Evolutionary conservation across 257 asterid genomes (phyloP).

Genomic region (Salvia miltiorrhiza): DNA sequence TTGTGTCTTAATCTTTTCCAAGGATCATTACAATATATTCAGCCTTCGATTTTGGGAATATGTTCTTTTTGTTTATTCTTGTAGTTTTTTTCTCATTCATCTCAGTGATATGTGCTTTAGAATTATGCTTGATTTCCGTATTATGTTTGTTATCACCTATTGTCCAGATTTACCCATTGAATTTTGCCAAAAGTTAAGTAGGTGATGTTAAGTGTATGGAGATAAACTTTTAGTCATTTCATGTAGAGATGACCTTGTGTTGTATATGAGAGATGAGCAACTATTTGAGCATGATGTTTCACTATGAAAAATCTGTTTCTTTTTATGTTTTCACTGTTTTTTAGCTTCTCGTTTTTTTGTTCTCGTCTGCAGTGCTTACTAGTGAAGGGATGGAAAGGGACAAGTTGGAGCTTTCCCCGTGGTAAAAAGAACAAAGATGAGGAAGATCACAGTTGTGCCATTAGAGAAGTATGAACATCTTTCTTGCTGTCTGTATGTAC

Average conservation of each 20-base stretch:
- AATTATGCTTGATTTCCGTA: background rate
- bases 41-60: too few relatives aligned
- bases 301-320: background rate
- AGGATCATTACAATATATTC: too few relatives aligned
- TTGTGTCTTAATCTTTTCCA: too few relatives aligned
- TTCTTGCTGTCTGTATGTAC: constrained; percentile 2
- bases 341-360: background rate
- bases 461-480: constrained; percentile 62
- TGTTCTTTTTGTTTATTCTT: too few relatives aligned
- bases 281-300: background rate
- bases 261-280: background rate
- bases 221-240: background rate
- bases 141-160: background rate
- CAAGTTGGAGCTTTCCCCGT: constrained; percentile 95
- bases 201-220: background rate
- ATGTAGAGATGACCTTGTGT: background rate
- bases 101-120: background rate
- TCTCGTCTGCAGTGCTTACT: constrained; percentile 55
- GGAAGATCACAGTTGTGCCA: constrained; percentile 80
- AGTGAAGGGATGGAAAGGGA: constrained; percentile 90
- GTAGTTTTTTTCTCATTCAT: too few relatives aligned
- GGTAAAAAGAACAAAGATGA: constrained; percentile 89
- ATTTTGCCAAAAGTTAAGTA: too few relatives aligned
- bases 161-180: background rate
- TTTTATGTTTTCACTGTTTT: background rate